phyloP scores from a whole-genome alignment of 1,139 yeast species.

The Geotrichum klebahnii region DNA sequence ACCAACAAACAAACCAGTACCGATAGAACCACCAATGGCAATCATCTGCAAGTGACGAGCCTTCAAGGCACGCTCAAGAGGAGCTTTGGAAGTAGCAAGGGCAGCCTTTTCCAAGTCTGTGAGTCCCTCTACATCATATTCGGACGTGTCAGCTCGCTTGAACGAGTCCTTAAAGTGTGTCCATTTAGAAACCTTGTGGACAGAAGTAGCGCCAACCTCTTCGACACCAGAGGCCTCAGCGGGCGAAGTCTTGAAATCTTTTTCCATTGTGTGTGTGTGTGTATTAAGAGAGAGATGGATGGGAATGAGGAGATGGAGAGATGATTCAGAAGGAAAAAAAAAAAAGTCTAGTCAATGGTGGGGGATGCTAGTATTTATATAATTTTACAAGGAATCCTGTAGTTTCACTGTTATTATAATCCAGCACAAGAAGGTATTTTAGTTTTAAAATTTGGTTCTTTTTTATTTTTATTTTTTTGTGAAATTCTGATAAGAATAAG shows the following conservation, averaged over 20 bases:
- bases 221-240: background rate
- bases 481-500: too few relatives aligned
- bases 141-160: slow-evolving; percentile 51
- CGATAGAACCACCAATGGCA: slow-evolving; percentile 73
- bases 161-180: slow-evolving; percentile 52
- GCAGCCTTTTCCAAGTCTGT: slow-evolving; percentile 43
- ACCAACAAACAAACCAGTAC: slow-evolving; percentile 67
- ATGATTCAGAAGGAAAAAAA: too few relatives aligned
- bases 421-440: too few relatives aligned
- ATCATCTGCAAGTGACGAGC: slow-evolving; percentile 56
- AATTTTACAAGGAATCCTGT: too few relatives aligned
- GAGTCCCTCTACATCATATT: slow-evolving; percentile 59
- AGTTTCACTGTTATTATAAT: too few relatives aligned
- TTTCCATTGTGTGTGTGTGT: background rate
- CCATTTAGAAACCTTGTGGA: slow-evolving; percentile 34
- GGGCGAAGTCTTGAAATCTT: background rate
- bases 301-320: too few relatives aligned
- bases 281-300: too few relatives aligned
- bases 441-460: too few relatives aligned
- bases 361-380: too few relatives aligned
- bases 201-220: slow-evolving; percentile 7
- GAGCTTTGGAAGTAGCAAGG: slow-evolving; percentile 31
- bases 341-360: too few relatives aligned
- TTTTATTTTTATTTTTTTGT: too few relatives aligned
- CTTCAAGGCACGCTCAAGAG: slow-evolving; percentile 42